phyloP scores from a whole-genome alignment of 2,329 filamentous ascomycete genomes.

The Sclerotinia subarctica region DNA sequence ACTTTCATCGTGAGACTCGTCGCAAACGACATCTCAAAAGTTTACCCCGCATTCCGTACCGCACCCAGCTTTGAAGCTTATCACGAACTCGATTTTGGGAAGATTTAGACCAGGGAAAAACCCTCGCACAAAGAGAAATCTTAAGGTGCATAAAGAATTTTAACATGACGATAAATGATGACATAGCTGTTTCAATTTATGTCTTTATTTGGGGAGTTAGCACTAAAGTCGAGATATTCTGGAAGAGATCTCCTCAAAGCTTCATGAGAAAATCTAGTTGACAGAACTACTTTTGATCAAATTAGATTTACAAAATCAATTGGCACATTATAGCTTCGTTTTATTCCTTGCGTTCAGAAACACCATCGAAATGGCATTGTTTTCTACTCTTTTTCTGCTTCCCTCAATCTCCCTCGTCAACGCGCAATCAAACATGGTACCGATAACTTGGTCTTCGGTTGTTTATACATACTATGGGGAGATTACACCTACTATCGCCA shows the following conservation, averaged over 20 bases:
- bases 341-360: neutral
- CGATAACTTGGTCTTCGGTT: slow-evolving; percentile 34
- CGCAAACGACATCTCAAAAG: neutral
- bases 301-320: neutral
- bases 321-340: neutral
- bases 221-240: neutral
- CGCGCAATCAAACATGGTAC: slow-evolving; percentile 17
- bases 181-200: neutral
- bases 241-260: neutral
- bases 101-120: neutral
- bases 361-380: neutral
- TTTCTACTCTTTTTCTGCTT: slow-evolving; percentile 22
- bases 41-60: slow-evolving; percentile 13
- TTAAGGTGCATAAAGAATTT: neutral
- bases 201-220: neutral
- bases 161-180: neutral
- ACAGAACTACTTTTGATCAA: neutral
- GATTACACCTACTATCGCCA: slow-evolving; percentile 44
- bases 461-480: slow-evolving; percentile 48
- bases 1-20: neutral
- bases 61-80: slow-evolving; percentile 10
- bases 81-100: neutral
- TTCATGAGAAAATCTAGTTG: neutral
- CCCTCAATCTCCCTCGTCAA: slow-evolving; percentile 21
- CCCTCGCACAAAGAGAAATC: neutral